Base-by-base conservation (phyloP, 2,329 filamentous ascomycete genomes). In the Neofusicoccum parvum region DNA sequence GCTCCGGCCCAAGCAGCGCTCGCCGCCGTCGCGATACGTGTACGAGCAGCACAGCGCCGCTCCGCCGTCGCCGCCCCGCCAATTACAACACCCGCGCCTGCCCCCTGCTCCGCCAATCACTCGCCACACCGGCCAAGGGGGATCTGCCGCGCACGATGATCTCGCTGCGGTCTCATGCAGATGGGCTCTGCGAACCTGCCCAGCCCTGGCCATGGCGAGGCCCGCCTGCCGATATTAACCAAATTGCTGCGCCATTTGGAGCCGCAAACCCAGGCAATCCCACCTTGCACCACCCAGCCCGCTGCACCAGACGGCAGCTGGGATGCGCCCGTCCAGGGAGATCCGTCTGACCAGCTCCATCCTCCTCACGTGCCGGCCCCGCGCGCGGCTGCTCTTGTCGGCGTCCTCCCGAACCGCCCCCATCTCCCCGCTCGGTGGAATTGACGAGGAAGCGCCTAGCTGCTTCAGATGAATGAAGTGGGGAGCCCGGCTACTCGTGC, bases 391-490 rank as follows among this genome's bases (percentile, higher is more conserved):
- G 27, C 32, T 53, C 15, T 17, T 5, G 48, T 32, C 27, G 48
- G 39, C 34, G 23, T 36, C 14, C 32, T 17, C 20, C 20, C 20
- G 20, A 23, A 23, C 20, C 20, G 20, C 20, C 20, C 20, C 20
- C 20, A 23, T 23, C 20, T 23, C 15, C 11, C 27, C 50, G 15
- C 7, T 14, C 15, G 3, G 6, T 32, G 23, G 23, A 14, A 32
- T 20, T 17, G 23, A 10, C 11, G 27, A 14, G 20, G 4, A n/a
- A 46, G 14, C 43, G 39, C 39, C 37, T 41, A 64, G 62, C 49
- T 46, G 62, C 50, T 54, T 56, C 62, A 56, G 50, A 56, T 56
- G 62, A 64, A 56, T 64, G 62, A 53, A 41, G 62, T 60, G 56
- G 41, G 43, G 56, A 48, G 41, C 6, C 56, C n/a, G n/a, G 39